phyloP scores from a whole-genome alignment of 495 filamentous ascomycete species.

The Penicillium antarcticum region DNA sequence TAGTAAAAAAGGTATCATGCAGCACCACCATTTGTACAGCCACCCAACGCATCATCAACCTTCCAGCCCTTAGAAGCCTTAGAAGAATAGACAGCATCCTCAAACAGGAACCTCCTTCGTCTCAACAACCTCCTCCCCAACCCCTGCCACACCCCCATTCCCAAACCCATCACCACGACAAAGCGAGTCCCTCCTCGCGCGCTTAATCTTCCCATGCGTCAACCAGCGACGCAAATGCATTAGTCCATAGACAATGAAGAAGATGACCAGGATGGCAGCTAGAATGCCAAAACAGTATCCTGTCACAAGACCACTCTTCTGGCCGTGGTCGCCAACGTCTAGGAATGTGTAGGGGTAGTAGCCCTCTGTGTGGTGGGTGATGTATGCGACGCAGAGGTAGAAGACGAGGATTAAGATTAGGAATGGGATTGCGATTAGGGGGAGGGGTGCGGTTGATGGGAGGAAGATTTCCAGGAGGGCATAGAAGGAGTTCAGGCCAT shows the following conservation, averaged over 20 bases:
- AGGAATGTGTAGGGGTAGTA: constrained; percentile 79
- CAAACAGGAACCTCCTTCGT: constrained; percentile 11
- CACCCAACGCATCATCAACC: neutral
- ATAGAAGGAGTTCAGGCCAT: constrained; percentile 69
- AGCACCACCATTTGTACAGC: neutral
- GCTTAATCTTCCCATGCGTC: constrained; percentile 27
- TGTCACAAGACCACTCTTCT: constrained; percentile 42
- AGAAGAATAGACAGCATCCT: neutral
- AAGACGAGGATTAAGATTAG: constrained; percentile 54
- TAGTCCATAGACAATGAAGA: constrained; percentile 51
- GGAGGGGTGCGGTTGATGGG: constrained; percentile 55
- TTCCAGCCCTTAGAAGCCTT: neutral
- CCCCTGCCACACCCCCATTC: neutral
- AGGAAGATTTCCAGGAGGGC: constrained; percentile 70
- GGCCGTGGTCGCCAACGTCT: constrained; percentile 47
- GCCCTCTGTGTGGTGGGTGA: constrained; percentile 63
- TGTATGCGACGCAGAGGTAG: constrained; percentile 72
- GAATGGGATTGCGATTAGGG: constrained; percentile 31
- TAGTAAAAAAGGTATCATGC: neutral
- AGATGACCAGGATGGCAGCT: constrained; percentile 60
- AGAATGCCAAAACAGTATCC: constrained; percentile 58
- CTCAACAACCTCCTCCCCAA: neutral
- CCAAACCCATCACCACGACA: neutral
- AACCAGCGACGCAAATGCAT: constrained; percentile 51
- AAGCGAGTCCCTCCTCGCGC: constrained; percentile 21